Evolutionary conservation across 2,329 filamentous ascomycete genomes (phyloP), one percentile per base, ranked within the genome.

Genomic region (Epichloe sibirici): DNA sequence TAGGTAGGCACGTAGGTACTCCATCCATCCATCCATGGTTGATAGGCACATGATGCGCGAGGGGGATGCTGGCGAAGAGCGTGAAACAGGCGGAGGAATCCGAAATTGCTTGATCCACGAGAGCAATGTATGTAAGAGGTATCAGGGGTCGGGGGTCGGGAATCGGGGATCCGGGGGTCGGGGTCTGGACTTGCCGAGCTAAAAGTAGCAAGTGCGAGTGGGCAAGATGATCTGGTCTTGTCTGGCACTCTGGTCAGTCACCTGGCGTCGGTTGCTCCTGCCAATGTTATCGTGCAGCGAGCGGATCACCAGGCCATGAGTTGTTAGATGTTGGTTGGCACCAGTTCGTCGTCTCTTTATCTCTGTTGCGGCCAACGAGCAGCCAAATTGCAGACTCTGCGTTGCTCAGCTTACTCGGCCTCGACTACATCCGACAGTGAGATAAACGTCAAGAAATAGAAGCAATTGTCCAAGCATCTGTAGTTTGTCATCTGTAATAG

Each of bases 21-120:
- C 17, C 17, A 21, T 21, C 2, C 31, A 37, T 47, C 45, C 13
- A n/a, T 39, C 2, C 34, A 31, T 23, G 3, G 8, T 40, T 13
- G 39, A 17, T 28, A 31, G 37, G 34, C 46, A 43, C 46, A 45
- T 21, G 46, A 17, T 13, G 50, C 21, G 9, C 6, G 6, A 35
- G 37, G 23, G 23, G 25, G 3, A n/a, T 46, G 12, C 5, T 31
- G 35, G 35, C 34, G 15, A 45, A 49, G 51, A 15, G 46, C 46
- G 37, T 48, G 46, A 43, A 49, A 23, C 34, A 34, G 31, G 17
- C 23, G 31, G 31, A 5, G 35, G 11, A 43, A 17, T 23, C 38
- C 42, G 51, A 49, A 45, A 40, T 45, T 48, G 35, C 13, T 44
- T 48, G 46, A 45, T 46, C 40, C 51, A 46, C 40, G 40, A 25